Evolutionary conservation across 306 rosid genomes (phyloP).

Genomic region (Cucurbita pepo): DNA sequence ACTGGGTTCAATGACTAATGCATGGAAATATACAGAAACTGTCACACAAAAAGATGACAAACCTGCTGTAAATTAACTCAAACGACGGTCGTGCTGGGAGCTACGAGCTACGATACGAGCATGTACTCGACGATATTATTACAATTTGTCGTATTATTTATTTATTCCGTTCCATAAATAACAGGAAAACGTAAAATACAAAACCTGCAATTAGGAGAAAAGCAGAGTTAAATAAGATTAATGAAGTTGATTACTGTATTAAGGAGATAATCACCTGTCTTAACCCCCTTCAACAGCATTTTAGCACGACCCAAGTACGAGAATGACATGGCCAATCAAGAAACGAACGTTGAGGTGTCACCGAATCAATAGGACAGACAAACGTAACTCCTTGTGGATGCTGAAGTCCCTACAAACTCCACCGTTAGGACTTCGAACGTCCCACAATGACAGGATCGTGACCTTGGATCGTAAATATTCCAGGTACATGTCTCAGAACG

Average conservation of each 20-base stretch:
- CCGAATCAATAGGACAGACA: background rate
- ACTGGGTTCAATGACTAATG: background rate
- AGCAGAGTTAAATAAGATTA: background rate
- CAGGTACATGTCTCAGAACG: background rate
- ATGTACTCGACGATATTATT: background rate
- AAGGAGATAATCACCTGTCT: background rate
- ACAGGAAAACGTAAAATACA: background rate
- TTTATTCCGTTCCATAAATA: background rate
- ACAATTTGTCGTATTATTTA: background rate
- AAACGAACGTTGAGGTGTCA: background rate
- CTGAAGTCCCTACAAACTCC: background rate
- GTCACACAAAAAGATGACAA: background rate
- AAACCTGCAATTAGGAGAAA: constrained; percentile 1
- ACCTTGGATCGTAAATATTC: background rate
- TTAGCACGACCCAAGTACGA: background rate
- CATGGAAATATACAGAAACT: constrained; percentile 1
- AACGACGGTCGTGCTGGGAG: background rate
- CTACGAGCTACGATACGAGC: background rate
- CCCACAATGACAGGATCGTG: background rate
- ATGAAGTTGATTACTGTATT: background rate
- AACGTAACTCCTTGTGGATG: background rate
- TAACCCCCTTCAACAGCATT: background rate
- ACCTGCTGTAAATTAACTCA: constrained; percentile 1
- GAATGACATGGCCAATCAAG: background rate
- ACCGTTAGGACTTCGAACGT: background rate